phyloP scores from a whole-genome alignment of 1,284 basidiomycete genomes.

The Peniophora sp. region DNA sequence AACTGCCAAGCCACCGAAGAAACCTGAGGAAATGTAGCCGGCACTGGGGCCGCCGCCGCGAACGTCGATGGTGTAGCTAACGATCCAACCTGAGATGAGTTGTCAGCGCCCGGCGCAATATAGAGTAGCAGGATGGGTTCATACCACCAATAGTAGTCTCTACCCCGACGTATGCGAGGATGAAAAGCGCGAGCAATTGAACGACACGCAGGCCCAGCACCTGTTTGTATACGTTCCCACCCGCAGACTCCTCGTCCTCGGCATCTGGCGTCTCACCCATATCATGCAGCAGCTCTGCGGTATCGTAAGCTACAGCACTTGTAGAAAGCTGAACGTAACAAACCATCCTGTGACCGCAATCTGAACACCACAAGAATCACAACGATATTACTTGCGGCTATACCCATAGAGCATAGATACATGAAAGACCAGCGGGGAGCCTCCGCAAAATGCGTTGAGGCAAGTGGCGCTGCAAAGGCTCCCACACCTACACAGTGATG shows the following conservation, averaged over 20 bases:
- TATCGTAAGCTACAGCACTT: slow-evolving; percentile 10
- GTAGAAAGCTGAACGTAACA: not conserved
- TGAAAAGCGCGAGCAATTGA: slow-evolving; percentile 52
- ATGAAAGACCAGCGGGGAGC: slow-evolving; percentile 45
- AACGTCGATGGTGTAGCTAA: slow-evolving; percentile 39
- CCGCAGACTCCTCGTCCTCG: slow-evolving; percentile 23
- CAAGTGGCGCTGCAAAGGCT: slow-evolving; percentile 58
- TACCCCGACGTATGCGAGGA: slow-evolving; percentile 59
- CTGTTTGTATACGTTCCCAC: slow-evolving; percentile 42
- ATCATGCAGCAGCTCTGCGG: slow-evolving; percentile 21
- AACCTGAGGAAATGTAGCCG: slow-evolving; percentile 27
- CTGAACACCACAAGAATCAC: slow-evolving; percentile 43
- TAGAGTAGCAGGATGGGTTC: slow-evolving; percentile 2
- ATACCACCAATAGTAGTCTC: slow-evolving; percentile 58
- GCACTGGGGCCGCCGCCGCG: slow-evolving; percentile 21
- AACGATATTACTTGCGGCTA: slow-evolving; percentile 39
- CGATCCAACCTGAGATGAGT: slow-evolving; percentile 45
- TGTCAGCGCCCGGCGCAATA: not conserved
- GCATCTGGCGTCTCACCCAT: slow-evolving; percentile 19
- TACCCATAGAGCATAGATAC: slow-evolving; percentile 51
- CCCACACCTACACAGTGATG: slow-evolving; percentile 39
- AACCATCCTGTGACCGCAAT: slow-evolving; percentile 42
- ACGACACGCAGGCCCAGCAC: slow-evolving; percentile 44
- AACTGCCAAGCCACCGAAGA: slow-evolving; percentile 32
- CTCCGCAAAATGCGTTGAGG: slow-evolving; percentile 60